These are phyloP conservation scores for Fusarium poae DNA, from an alignment of 2,329 filamentous ascomycete species.

Conservation along the genomic window DNA sequence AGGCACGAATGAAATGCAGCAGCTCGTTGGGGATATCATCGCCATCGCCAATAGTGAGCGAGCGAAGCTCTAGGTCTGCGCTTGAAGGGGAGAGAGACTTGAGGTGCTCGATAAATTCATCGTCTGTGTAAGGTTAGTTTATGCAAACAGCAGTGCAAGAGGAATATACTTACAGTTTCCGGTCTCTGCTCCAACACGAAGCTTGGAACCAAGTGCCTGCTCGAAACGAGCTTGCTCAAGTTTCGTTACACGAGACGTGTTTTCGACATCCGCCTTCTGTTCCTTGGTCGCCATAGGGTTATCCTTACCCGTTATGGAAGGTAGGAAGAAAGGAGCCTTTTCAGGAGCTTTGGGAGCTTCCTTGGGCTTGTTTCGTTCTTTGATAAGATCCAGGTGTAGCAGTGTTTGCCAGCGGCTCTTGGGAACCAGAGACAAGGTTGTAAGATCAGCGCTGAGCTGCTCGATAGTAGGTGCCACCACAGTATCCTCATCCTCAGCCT, in stretches of 20 bases:
- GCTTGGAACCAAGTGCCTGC: constrained; percentile 69
- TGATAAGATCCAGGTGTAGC: constrained; percentile 90
- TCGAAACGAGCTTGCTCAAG: constrained; percentile 71
- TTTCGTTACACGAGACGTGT: constrained; percentile 75
- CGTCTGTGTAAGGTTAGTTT: constrained; percentile 60
- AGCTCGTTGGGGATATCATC: constrained; percentile 74
- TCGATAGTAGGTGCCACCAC: constrained; percentile 72
- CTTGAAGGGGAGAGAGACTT: constrained; percentile 85
- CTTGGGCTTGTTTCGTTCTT: constrained; percentile 92
- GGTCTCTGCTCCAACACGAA: constrained; percentile 65
- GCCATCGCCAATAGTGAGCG: constrained; percentile 68
- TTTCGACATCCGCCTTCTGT: constrained; percentile 57
- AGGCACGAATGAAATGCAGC: constrained; percentile 81
- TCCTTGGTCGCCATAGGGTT: constrained; percentile 57
- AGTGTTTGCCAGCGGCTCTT: constrained; percentile 95
- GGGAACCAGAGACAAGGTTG: constrained; percentile 90
- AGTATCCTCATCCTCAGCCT: constrained; percentile 66
- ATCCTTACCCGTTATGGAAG: constrained; percentile 69
- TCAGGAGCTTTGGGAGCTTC: constrained; percentile 92
- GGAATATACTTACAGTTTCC: constrained; percentile 69
- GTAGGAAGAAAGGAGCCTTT: constrained; percentile 95
- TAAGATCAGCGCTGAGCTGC: constrained; percentile 84
- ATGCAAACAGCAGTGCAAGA: neutral
- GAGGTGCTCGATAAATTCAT: constrained; percentile 80
- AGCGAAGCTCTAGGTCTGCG: constrained; percentile 91